Base-by-base conservation (phyloP, 176 grass and related monocot species). In the Saccharum officinarum region DNA sequence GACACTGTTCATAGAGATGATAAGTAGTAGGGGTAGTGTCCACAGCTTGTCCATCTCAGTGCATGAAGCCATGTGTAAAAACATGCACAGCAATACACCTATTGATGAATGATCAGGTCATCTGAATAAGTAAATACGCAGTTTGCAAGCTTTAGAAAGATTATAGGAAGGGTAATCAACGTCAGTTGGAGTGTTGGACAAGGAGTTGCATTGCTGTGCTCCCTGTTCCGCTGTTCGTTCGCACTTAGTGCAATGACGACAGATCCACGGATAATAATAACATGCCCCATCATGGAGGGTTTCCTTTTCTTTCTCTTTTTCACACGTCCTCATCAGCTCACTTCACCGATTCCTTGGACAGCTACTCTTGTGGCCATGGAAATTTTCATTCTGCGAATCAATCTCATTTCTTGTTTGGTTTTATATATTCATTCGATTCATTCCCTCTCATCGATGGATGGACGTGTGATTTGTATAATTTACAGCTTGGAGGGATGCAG, bases 401-500 rank as follows among this genome's bases (percentile, higher is more conserved):
- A 1, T 11, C 7, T 7, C 10, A 18, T 57, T n/a, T n/a, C n/a
- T n/a, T n/a, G n/a, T n/a, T n/a, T n/a, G n/a, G n/a, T n/a, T n/a
- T n/a, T 49, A 40, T 33, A 8, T 17, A 75, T 40, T 67, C 30
- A 74, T 69, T n/a, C n/a, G n/a, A n/a, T n/a, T 59, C 59, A 28
- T 28, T 28, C 28, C 28, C 28, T 3, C 47, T 80, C 37, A 25
- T 71, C n/a, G 47, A 79, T 33, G 30, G 23, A 37, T 41, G 10
- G 59, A 62, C 15, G 13, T 25, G 39, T 25, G 40, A 42, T 28
- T 31, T 14, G 14, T 65, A 23, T 16, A 20, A 11, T 71, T 84
- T 73, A 57, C 74, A 91, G 89, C 89, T 91, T 7, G 85, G 89
- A 70, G 89, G 89, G 31, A 91, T 91, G 85, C 76, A 84, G 81